These are phyloP conservation scores for Neonectria punicea DNA, from an alignment of 2,329 filamentous ascomycete species.

Conservation along the genomic window DNA sequence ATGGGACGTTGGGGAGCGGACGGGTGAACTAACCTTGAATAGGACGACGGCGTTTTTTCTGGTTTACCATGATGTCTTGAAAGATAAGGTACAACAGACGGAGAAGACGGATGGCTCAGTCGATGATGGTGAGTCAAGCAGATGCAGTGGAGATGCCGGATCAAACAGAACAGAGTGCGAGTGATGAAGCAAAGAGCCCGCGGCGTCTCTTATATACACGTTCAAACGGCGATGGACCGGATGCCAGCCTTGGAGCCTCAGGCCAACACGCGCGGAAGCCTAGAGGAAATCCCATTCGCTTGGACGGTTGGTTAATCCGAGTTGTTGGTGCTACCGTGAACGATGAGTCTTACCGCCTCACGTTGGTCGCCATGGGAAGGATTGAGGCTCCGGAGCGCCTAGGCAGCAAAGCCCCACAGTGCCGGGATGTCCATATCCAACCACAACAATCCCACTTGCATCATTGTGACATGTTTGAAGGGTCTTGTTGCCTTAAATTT, in stretches of 20 bases:
- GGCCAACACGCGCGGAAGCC: background rate
- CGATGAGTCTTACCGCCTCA: slow-evolving; percentile 45
- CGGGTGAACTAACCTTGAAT: background rate
- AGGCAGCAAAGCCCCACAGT: background rate
- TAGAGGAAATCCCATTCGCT: too few relatives aligned
- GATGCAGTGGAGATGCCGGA: background rate
- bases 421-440: background rate
- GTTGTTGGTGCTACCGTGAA: background rate
- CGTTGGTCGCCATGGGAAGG: slow-evolving; percentile 64
- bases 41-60: background rate
- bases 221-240: background rate
- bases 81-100: too few relatives aligned
- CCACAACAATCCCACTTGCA: background rate
- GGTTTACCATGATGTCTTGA: background rate
- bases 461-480: background rate
- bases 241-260: background rate
- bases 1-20: background rate
- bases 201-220: too few relatives aligned
- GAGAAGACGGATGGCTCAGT: background rate
- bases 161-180: background rate
- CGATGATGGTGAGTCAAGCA: background rate
- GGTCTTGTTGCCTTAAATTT: background rate
- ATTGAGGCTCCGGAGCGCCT: background rate
- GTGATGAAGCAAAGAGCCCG: background rate
- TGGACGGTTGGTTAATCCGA: background rate